Conservation (phyloP, 306 rosid species). For the Rosa multiflora region DNA sequence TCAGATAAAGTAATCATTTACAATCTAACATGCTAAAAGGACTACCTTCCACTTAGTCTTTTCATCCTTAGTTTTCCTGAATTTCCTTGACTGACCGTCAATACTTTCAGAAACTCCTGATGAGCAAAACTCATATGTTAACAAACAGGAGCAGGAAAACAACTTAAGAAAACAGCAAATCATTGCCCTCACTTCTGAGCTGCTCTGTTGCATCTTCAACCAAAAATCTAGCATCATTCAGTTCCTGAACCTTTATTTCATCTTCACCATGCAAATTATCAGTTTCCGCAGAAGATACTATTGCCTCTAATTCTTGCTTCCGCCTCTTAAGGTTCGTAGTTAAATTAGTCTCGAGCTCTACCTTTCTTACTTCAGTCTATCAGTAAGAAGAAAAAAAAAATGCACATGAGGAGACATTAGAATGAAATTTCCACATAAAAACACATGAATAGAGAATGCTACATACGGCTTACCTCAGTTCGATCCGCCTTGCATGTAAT, state of each 20-base stretch:
- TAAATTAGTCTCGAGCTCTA: constrained; percentile 92
- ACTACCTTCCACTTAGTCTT: constrained; percentile 81
- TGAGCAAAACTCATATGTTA: constrained; percentile 34
- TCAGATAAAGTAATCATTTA: constrained; percentile 26
- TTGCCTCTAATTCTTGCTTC: constrained; percentile 85
- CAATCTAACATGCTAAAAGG: constrained; percentile 26
- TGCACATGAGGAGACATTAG: constrained; percentile 14
- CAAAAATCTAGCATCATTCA: constrained; percentile 61
- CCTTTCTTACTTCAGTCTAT: constrained; percentile 86
- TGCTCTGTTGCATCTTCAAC: constrained; percentile 73
- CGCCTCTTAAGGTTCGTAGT: constrained; percentile 91
- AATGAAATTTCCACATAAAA: not conserved
- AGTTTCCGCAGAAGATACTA: constrained; percentile 62
- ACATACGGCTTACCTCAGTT: constrained; percentile 66
- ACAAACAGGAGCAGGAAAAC: constrained; percentile 25
- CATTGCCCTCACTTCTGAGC: constrained; percentile 66
- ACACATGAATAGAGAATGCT: not conserved
- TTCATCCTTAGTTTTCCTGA: constrained; percentile 69
- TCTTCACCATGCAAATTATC: constrained; percentile 57
- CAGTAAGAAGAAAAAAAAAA: constrained; percentile 19
- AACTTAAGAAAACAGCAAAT: constrained; percentile 7
- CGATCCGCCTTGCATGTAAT: constrained; percentile 83
- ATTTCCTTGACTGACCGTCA: constrained; percentile 50
- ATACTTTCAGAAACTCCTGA: constrained; percentile 73
- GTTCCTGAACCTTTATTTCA: constrained; percentile 68